Conservation (phyloP, 345 rosid species). For the Luvunga scandens region DNA sequence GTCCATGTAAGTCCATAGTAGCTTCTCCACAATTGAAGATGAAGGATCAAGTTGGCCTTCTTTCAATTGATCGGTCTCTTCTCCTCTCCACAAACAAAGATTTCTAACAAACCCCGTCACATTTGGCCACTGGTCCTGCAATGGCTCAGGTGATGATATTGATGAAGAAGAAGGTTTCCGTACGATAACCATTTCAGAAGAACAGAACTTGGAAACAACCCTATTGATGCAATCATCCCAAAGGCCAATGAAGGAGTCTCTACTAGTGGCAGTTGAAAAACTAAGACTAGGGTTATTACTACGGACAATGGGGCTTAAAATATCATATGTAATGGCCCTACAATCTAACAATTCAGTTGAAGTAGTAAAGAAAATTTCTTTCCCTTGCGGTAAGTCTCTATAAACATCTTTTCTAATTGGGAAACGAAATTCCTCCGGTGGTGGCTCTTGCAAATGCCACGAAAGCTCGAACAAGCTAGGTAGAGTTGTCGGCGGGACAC, state of each 20-base stretch:
- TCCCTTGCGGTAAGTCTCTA: conserved; percentile 77
- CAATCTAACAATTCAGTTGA: conserved; percentile 65
- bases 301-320: conserved; percentile 61
- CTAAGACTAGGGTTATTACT: conserved; percentile 46
- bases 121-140: conserved; percentile 92
- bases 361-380: conserved; percentile 73
- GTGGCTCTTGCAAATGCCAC: conserved; percentile 86
- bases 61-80: conserved; percentile 60
- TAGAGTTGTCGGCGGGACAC: conserved; percentile 53
- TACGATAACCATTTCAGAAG: conserved; percentile 48
- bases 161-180: conserved; percentile 46
- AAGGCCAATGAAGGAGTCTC: conserved; percentile 79
- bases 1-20: conserved; percentile 81
- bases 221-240: conserved; percentile 92
- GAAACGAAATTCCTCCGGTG: conserved; percentile 75
- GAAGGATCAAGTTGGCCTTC: conserved; percentile 70
- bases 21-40: conserved; percentile 63
- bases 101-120: conserved; percentile 70
- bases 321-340: conserved; percentile 58
- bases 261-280: conserved; percentile 44
- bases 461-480: conserved; percentile 79
- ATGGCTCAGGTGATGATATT: conserved; percentile 12
- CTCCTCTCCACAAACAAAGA: conserved; percentile 95
- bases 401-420: conserved; percentile 81
- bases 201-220: conserved; percentile 71